Evolutionary conservation across 768 basidiomycete species (phyloP).

Genomic region (Steccherinum ochraceum): DNA sequence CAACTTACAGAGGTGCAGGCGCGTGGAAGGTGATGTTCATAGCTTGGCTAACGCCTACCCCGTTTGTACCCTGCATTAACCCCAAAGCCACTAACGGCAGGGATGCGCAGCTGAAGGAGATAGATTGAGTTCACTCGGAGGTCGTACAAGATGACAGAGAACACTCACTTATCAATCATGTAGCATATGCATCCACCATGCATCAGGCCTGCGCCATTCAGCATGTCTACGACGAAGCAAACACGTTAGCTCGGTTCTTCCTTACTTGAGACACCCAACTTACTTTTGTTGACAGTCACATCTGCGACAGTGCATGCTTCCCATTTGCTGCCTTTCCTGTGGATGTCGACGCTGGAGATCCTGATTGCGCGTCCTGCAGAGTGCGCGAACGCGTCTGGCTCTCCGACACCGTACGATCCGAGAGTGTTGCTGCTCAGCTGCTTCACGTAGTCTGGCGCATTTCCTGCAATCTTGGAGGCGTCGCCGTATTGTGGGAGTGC

Average conservation of each 20-base stretch:
- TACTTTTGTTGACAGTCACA: constrained; percentile 55
- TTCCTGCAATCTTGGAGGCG: constrained; percentile 52
- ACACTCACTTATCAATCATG: constrained; percentile 61
- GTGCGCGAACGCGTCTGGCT: constrained; percentile 54
- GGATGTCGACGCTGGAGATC: constrained; percentile 53
- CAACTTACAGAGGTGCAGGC: constrained; percentile 55
- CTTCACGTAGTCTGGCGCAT: constrained; percentile 56
- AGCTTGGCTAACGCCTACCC: constrained; percentile 69
- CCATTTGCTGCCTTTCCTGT: constrained; percentile 39
- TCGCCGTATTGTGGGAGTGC: constrained; percentile 54
- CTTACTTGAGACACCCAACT: background rate
- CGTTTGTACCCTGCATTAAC: constrained; percentile 51
- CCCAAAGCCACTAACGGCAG: constrained; percentile 66
- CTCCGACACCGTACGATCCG: constrained; percentile 65
- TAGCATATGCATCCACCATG: constrained; percentile 75
- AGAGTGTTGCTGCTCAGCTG: constrained; percentile 64
- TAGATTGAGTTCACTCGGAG: no score
- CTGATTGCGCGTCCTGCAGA: constrained; percentile 52
- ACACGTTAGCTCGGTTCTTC: background rate
- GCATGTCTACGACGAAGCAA: constrained; percentile 42
- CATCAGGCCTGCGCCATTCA: constrained; percentile 71
- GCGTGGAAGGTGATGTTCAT: constrained; percentile 68
- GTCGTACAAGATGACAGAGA: no score
- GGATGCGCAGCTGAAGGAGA: constrained; percentile 49
- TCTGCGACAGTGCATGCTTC: constrained; percentile 62